phyloP scores from a whole-genome alignment of 495 filamentous ascomycete genomes.

The Darksidea phi region DNA sequence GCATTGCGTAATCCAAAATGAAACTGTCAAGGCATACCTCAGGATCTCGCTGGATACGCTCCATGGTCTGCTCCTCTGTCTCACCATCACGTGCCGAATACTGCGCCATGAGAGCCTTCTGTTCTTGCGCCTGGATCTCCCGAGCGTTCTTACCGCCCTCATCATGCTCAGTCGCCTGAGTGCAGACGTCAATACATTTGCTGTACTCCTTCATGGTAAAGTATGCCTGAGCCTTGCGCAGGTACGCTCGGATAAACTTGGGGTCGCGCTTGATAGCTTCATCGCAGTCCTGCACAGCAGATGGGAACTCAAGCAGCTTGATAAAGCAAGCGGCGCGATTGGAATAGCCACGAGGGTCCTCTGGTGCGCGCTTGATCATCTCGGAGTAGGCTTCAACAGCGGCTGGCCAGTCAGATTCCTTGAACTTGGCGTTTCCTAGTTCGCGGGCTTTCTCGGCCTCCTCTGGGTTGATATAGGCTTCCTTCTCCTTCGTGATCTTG shows the following conservation, averaged over 20 bases:
- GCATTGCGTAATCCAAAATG: background rate
- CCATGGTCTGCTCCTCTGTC: constrained; percentile 94
- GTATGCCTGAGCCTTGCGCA: constrained; percentile 89
- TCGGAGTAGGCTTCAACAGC: constrained; percentile 94
- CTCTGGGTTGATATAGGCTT: constrained; percentile 81
- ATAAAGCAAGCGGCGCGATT: constrained; percentile 96
- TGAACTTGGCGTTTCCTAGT: constrained; percentile 93
- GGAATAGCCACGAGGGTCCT: constrained; percentile 91
- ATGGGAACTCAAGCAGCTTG: constrained; percentile 93
- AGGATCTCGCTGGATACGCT: constrained; percentile 86
- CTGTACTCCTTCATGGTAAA: constrained; percentile 97
- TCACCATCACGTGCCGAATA: constrained; percentile 86
- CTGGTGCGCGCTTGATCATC: constrained; percentile 93
- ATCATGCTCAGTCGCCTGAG: constrained; percentile 76
- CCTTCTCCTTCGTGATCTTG: constrained; percentile 71
- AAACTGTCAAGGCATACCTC: constrained; percentile 61
- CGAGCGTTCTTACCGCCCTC: constrained; percentile 69
- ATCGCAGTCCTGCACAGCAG: constrained; percentile 90
- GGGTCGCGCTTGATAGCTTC: constrained; percentile 83
- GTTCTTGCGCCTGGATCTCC: constrained; percentile 91
- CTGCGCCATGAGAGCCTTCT: constrained; percentile 91
- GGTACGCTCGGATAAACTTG: constrained; percentile 91
- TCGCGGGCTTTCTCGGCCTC: constrained; percentile 96
- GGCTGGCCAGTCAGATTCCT: constrained; percentile 92
- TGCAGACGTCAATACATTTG: constrained; percentile 85